Evolutionary conservation across 2,329 filamentous ascomycete genomes (phyloP), one percentile per base, ranked within the genome.

Genomic region (Sclerotinia spermophila): DNA sequence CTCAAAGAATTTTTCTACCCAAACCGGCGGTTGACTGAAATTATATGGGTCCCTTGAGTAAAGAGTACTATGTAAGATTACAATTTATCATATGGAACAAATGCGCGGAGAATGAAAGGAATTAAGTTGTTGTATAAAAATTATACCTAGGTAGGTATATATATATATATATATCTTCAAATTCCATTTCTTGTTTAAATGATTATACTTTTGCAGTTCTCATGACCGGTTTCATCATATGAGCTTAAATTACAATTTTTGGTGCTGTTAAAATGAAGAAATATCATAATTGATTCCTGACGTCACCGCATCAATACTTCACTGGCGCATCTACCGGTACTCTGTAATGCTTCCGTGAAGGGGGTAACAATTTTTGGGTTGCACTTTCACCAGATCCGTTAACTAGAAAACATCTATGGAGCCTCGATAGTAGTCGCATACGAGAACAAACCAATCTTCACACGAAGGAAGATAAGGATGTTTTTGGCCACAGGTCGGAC

Each of bases 401-500:
- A n/a, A 44, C 67, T 42, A 61, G n/a, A 38, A 44, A 48, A 60
- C 38, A 60, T 66, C 68, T 70, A 78, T 78, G 76, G 75, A 78
- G 74, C 70, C 61, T 45, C 73, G 75, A 72, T 77, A 76, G 72
- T 68, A 69, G 33, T 40, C 17, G 24, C 30, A 35, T 30, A 30
- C 45, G n/a, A 51, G 48, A 66, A 53, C 35, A 53, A 66, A 30
- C 17, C n/a, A 44, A 40, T 53, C 45, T 42, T 66, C n/a, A 42
- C 38, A 53, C 45, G 71, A 33, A 66, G 59, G 67, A 75, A 72
- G 73, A 86, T 87, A 84, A 84, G 82, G 78, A 76, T 80, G 77
- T 80, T 79, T 74, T 79, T 83, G 75, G 74, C 80, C 70, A 73
- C 84, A 56, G 80, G 83, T 80, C 82, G 83, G 76, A 78, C 82